Evolutionary conservation across 352 stramenopile species (phyloP).

Genomic region (Thraustotheca clavata): DNA sequence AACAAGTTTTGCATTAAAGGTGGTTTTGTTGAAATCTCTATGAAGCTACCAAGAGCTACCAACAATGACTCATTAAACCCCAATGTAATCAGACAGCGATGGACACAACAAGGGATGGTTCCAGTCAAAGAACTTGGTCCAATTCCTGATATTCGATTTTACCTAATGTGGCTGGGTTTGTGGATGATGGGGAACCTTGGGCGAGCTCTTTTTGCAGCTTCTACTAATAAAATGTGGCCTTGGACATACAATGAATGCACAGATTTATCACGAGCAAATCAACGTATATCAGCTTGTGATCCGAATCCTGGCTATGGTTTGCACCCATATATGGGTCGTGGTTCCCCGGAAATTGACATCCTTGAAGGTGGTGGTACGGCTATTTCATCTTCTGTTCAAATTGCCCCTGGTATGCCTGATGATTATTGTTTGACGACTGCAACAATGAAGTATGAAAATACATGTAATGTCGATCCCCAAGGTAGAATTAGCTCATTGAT

Average conservation of each 20-base stretch:
- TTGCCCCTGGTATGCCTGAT: constrained; percentile 54
- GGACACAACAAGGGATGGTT: constrained; percentile 36
- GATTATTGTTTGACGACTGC: constrained; percentile 32
- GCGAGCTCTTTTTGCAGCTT: constrained; percentile 90
- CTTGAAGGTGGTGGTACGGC: constrained; percentile 74
- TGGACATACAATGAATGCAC: constrained; percentile 92
- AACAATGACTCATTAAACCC: constrained; percentile 45
- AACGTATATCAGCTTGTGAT: constrained; percentile 83
- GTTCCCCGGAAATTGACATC: constrained; percentile 92
- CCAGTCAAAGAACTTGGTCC: constrained; percentile 26
- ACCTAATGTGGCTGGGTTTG: constrained; percentile 88
- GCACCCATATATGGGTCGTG: constrained; percentile 70
- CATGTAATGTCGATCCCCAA: constrained; percentile 21
- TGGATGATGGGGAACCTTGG: constrained; percentile 95
- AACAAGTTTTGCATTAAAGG: constrained; percentile 95
- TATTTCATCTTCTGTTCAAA: constrained; percentile 86
- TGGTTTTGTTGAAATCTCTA: constrained; percentile 87
- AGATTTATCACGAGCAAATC: constrained; percentile 46
- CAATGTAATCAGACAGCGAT: constrained; percentile 38
- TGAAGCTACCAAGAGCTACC: constrained; percentile 79
- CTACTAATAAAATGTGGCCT: constrained; percentile 92
- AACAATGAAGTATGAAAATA: constrained; percentile 17
- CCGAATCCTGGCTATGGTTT: constrained; percentile 82
- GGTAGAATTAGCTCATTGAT: background rate
- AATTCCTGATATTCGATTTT: constrained; percentile 31